Evolutionary conservation across 2,329 filamentous ascomycete genomes (phyloP), one percentile per base, ranked within the genome.

Genomic region (Aspergillus ruber): DNA sequence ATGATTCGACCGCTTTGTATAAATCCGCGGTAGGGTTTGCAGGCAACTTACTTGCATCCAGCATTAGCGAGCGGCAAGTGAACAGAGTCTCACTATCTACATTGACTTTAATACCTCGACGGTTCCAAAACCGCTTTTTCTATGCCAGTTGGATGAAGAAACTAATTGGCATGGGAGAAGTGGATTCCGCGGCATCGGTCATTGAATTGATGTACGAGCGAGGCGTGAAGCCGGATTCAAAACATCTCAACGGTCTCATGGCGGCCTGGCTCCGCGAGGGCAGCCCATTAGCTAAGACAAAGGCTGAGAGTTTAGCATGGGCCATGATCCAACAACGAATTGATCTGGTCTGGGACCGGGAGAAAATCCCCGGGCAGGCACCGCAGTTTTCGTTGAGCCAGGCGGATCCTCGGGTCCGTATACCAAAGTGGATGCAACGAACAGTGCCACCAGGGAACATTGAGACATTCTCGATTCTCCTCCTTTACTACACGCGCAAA

Each of bases 91-190:
- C 74, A 0, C 59, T 78, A 4, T 66, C 72, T 8, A 73, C 73
- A 2, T 61, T 84, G 21, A 73, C 74, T 4, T 61, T 73, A 23
- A 61, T 85, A 17, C 82, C 82, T 4, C 63, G 67, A 10, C 65
- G 64, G 29, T 76, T 79, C 46, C 71, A 75, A 41, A 93, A 94
- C 65, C 83, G 85, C 53, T 91, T 89, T 67, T 88, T 95, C 67
- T 86, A 90, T 55, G 86, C 85, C 29, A 90, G 88, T 58, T 95
- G 90, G 90, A 78, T 95, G 60, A 91, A 91, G 67, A 82, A 86
- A 43, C 79, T 94, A 7, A 86, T 94, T 47, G 84, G 84, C 13
- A 80, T 83, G 49, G 83, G 82, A 2, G 80, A 89, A 54, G 69
- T 87, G 12, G 79, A 86, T 48, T 85, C 84, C 2, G 88, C 88